A percentile compares a stretch with the other conserved stretches of the same genome.
These are phyloP conservation scores for Carex parvula DNA, from an alignment of 176 grass and related monocot genomes.

Conservation along the genomic window DNA sequence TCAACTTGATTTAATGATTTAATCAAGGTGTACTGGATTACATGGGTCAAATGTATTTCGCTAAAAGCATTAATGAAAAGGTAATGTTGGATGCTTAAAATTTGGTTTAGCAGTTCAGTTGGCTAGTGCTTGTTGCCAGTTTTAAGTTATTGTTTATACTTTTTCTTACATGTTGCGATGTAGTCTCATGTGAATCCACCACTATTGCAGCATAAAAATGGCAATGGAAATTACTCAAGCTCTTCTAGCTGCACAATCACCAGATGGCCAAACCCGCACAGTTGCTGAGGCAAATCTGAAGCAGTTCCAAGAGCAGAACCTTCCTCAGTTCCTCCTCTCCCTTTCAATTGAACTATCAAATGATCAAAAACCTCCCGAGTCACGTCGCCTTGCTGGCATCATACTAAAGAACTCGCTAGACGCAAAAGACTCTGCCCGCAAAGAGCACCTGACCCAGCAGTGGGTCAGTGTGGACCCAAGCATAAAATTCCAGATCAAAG, in stretches of 20 bases:
- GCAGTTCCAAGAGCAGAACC: slow-evolving; percentile 92
- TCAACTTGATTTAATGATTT: not conserved
- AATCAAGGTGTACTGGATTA: not conserved
- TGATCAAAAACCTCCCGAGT: slow-evolving; percentile 62
- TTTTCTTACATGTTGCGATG: not conserved
- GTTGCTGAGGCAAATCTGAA: slow-evolving; percentile 57
- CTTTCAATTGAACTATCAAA: slow-evolving; percentile 66
- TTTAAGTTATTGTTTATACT: not conserved
- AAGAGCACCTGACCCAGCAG: slow-evolving; percentile 50
- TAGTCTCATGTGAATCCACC: not conserved
- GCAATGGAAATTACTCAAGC: slow-evolving; percentile 72
- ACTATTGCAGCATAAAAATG: slow-evolving; percentile 21
- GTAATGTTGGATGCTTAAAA: not conserved
- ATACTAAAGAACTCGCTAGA: slow-evolving; percentile 85
- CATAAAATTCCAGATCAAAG: slow-evolving; percentile 75
- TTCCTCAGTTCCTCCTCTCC: slow-evolving; percentile 72
- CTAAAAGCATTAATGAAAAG: not conserved
- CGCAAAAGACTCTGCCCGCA: slow-evolving; percentile 57
- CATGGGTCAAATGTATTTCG: not conserved
- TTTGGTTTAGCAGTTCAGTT: not conserved
- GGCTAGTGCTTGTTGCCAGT: not conserved
- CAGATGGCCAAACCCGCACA: slow-evolving; percentile 59
- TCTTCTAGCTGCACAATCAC: slow-evolving; percentile 68
- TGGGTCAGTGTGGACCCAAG: slow-evolving; percentile 65
- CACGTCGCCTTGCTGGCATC: slow-evolving; percentile 76